Evolutionary conservation across 2,329 filamentous ascomycete species (phyloP).

Genomic region (Xylariaceae sp.): DNA sequence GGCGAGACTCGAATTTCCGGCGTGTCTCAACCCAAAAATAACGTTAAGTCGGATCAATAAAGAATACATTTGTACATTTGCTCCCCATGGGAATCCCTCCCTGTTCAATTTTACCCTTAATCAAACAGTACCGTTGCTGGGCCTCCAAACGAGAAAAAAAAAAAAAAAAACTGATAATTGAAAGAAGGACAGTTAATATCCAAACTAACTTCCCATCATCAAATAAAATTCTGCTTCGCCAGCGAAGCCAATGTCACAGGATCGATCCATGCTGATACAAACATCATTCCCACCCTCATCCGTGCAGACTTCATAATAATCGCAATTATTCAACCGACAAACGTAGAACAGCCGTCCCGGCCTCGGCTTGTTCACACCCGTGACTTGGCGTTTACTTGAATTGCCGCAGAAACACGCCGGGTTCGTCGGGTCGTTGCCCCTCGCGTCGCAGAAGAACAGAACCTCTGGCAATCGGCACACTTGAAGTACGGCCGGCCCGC

Average conservation of each 20-base stretch:
- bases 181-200: too few species aligned
- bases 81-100: too few species aligned
- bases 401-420: slow-evolving; percentile 1
- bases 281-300: not conserved
- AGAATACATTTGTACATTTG: too few species aligned
- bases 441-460: slow-evolving; percentile 4
- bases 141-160: too few species aligned
- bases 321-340: not conserved
- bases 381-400: slow-evolving; percentile 1
- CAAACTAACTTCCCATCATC: too few species aligned
- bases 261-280: not conserved
- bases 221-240: too few species aligned
- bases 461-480: slow-evolving; percentile 1
- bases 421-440: slow-evolving; percentile 7
- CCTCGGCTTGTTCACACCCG: not conserved
- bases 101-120: too few species aligned
- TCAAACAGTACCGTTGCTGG: too few species aligned
- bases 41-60: too few species aligned
- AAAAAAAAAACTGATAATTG: too few species aligned
- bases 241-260: not conserved
- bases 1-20: too few species aligned
- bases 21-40: too few species aligned
- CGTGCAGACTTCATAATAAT: not conserved
- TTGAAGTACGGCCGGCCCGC: slow-evolving; percentile 8
- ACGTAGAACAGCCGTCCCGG: not conserved